Percentiles rank a stretch among this genome's conserved stretches.
phyloP scores from a whole-genome alignment of 2,329 filamentous ascomycete genomes.

The Plectosphaerella cucumerina region DNA sequence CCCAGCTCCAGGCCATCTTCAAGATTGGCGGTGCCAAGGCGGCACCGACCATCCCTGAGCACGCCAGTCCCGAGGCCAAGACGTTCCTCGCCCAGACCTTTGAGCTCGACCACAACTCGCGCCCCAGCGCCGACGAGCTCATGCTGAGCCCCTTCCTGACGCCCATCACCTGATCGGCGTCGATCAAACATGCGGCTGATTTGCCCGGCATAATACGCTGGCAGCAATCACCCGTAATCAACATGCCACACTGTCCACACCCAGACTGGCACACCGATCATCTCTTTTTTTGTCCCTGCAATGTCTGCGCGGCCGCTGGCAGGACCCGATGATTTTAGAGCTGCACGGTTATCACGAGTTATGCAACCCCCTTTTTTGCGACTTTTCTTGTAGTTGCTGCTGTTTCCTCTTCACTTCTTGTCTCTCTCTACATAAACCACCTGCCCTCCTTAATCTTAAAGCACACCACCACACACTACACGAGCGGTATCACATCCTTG shows the following conservation, averaged over 20 bases:
- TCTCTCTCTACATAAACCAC: not conserved
- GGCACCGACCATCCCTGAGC: constrained; percentile 76
- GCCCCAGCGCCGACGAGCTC: constrained; percentile 88
- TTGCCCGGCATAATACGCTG: no score
- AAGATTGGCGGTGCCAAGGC: constrained; percentile 90
- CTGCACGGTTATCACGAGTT: not conserved
- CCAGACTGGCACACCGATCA: not conserved
- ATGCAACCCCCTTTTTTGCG: not conserved
- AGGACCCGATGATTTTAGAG: constrained; percentile 9
- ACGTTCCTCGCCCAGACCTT: constrained; percentile 86
- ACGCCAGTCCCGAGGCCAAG: constrained; percentile 78
- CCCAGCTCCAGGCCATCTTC: constrained; percentile 96
- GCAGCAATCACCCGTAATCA: not conserved
- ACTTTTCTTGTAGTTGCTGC: not conserved
- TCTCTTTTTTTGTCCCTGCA: constrained; percentile 6
- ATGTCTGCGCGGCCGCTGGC: constrained; percentile 12
- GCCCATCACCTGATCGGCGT: constrained; percentile 52
- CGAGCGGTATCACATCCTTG: no score
- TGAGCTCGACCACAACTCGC: constrained; percentile 89
- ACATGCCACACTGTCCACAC: constrained; percentile 3
- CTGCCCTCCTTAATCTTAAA: not conserved
- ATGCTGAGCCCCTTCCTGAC: constrained; percentile 78
- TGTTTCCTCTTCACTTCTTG: not conserved
- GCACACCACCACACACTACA: no score
- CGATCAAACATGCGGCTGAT: not conserved